phyloP scores from a whole-genome alignment of 163 green algal genomes.

The Scenedesmus sp. region DNA sequence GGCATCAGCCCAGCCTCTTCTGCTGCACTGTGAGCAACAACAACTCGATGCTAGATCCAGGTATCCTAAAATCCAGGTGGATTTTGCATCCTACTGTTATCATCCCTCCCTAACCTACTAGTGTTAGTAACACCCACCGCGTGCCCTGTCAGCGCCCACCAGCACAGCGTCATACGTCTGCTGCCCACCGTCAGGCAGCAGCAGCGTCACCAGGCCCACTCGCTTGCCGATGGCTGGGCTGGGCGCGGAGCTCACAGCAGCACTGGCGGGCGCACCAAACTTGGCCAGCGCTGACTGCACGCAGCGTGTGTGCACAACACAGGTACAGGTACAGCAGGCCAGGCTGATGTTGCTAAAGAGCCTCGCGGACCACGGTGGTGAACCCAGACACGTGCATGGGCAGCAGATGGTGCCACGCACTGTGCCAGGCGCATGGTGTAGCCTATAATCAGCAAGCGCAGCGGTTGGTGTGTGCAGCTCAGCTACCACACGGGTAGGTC shows the following conservation, averaged over 20 bases:
- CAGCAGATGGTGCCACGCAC: too few species aligned
- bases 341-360: too few species aligned
- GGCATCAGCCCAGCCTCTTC: too few species aligned
- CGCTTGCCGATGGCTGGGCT: slow-evolving; percentile 50
- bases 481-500: not conserved
- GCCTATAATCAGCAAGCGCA: not conserved
- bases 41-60: too few species aligned
- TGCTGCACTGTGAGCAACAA: too few species aligned
- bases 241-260: slow-evolving; percentile 9
- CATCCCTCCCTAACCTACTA: too few species aligned
- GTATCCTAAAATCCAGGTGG: too few species aligned
- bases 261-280: slow-evolving; percentile 32
- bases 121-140: slow-evolving; percentile 12
- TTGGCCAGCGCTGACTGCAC: slow-evolving; percentile 34
- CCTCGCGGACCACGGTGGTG: too few species aligned
- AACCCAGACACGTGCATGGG: too few species aligned
- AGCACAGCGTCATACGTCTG: slow-evolving; percentile 69
- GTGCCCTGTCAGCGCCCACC: slow-evolving; percentile 60
- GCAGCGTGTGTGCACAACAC: not conserved
- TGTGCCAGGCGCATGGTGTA: not conserved
- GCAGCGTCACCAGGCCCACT: slow-evolving; percentile 64
- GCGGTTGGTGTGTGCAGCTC: not conserved
- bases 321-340: not conserved
- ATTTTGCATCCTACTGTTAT: too few species aligned
- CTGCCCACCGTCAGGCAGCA: slow-evolving; percentile 57